phyloP scores from a whole-genome alignment of 2,329 filamentous ascomycete genomes.

The Fusarium cyanostomum region DNA sequence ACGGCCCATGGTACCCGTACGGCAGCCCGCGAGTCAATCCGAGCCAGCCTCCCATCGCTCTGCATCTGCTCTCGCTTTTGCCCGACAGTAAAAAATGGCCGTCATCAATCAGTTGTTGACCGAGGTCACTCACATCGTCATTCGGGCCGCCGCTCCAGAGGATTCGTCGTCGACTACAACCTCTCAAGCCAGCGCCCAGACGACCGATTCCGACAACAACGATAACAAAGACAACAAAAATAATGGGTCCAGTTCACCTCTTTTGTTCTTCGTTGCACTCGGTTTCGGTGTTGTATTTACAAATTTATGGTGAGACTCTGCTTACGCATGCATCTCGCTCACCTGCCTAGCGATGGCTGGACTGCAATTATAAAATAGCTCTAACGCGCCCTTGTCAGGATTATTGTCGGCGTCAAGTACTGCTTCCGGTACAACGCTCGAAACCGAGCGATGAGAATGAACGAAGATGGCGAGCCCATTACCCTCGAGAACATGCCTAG shows the following conservation, averaged over 20 bases:
- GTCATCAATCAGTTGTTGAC: slow-evolving; percentile 38
- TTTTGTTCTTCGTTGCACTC: slow-evolving; percentile 88
- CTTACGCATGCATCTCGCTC: slow-evolving; percentile 10
- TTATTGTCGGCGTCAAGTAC: slow-evolving; percentile 99
- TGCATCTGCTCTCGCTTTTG: slow-evolving; percentile 25
- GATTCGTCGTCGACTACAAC: slow-evolving; percentile 33
- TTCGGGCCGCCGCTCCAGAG: slow-evolving; percentile 35
- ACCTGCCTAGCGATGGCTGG: slow-evolving; percentile 69
- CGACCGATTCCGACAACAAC: slow-evolving; percentile 10
- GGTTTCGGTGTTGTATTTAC: slow-evolving; percentile 99
- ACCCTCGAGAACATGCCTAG: slow-evolving; percentile 86
- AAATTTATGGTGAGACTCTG: slow-evolving; percentile 84
- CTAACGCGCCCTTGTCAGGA: slow-evolving; percentile 68
- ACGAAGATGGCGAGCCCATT: slow-evolving; percentile 86
- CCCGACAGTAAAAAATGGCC: slow-evolving; percentile 38
- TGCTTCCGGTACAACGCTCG: slow-evolving; percentile 98
- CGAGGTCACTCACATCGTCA: slow-evolving; percentile 41
- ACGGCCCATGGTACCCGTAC: slow-evolving; percentile 42
- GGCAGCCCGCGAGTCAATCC: slow-evolving; percentile 42
- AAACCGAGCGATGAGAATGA: slow-evolving; percentile 80
- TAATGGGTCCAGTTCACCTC: slow-evolving; percentile 53
- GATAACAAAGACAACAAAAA: slow-evolving; percentile 35
- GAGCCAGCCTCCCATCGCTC: slow-evolving; percentile 34
- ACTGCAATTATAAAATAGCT: slow-evolving; percentile 1
- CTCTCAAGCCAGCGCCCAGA: slow-evolving; percentile 30